Percentiles rank a stretch among this genome's conserved stretches.
Evolutionary conservation across 164 flowering plant genomes (phyloP).

Genomic region (Kingdonia uniflora): DNA sequence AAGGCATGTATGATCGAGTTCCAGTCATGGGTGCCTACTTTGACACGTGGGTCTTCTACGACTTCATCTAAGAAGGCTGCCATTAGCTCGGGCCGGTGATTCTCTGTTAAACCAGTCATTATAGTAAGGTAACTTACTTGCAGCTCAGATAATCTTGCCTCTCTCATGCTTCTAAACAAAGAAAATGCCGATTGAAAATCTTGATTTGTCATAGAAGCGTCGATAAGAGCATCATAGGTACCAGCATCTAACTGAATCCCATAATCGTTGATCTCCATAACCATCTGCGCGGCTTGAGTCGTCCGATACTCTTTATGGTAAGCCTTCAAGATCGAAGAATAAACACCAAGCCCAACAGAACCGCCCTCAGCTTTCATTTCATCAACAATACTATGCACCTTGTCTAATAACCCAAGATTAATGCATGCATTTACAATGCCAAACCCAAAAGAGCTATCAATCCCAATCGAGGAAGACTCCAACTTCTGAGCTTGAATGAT

Average conservation of each 20-base stretch:
- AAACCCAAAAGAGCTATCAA: constrained; percentile 57
- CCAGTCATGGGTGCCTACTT: constrained; percentile 95
- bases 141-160: constrained; percentile 51
- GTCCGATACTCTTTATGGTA: constrained; percentile 75
- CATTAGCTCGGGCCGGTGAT: constrained; percentile 88
- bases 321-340: constrained; percentile 75
- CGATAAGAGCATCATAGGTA: constrained; percentile 66
- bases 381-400: constrained; percentile 71
- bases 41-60: constrained; percentile 71
- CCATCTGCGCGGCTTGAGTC: constrained; percentile 86
- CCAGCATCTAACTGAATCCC: constrained; percentile 64
- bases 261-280: constrained; percentile 46
- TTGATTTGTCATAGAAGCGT: constrained; percentile 81
- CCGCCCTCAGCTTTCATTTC: constrained; percentile 76
- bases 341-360: constrained; percentile 73
- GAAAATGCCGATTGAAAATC: constrained; percentile 93
- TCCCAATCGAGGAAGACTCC: constrained; percentile 33
- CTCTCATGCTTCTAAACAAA: constrained; percentile 88
- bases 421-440: constrained; percentile 76
- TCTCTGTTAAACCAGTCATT: constrained; percentile 89
- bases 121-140: constrained; percentile 85
- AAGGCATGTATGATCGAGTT: constrained; percentile 94
- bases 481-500: constrained; percentile 64
- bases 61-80: constrained; percentile 92
- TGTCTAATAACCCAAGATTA: constrained; percentile 57